Conservation (phyloP, 2,329 filamentous ascomycete genomes). For the Epichloe gansuensis region DNA sequence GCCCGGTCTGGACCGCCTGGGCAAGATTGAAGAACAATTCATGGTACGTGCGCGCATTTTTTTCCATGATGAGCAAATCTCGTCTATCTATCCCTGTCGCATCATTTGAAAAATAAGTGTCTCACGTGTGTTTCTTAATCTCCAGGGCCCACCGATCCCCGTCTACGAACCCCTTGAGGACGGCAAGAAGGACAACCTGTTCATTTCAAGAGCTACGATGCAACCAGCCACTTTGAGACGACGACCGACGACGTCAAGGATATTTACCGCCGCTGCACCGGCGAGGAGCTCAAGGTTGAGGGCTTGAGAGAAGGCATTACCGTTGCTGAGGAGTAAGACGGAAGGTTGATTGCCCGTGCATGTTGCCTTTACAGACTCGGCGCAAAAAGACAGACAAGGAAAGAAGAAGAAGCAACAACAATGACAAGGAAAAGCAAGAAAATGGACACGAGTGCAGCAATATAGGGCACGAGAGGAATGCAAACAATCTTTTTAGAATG, state of each 20-base stretch:
- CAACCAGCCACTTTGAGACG: conserved; percentile 95
- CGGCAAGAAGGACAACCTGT: conserved; percentile 80
- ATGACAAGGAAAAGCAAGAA: not conserved
- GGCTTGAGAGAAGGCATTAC: conserved; percentile 70
- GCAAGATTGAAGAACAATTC: conserved; percentile 92
- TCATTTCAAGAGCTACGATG: conserved; percentile 97
- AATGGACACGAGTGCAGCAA: not conserved
- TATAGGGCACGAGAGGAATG: not conserved
- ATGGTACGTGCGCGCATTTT: conserved; percentile 44
- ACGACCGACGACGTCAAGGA: conserved; percentile 83
- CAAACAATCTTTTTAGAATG: conserved; percentile 1
- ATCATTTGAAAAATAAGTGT: not conserved
- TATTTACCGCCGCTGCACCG: conserved; percentile 74
- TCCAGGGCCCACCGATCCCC: conserved; percentile 67
- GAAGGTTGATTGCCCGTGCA: not conserved
- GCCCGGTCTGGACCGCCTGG: conserved; percentile 82
- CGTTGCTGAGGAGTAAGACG: conserved; percentile 52
- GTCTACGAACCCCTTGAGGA: conserved; percentile 83
- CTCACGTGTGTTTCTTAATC: not conserved
- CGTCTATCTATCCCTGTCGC: not conserved
- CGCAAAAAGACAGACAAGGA: not conserved
- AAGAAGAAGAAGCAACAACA: not conserved
- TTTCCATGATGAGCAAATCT: not conserved
- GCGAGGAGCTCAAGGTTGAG: conserved; percentile 79
- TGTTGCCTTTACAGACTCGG: not conserved